A percentile compares a stretch with the other conserved stretches of the same genome.
phyloP scores from a whole-genome alignment of 1,284 basidiomycete genomes.

The Lentinus polychrous region DNA sequence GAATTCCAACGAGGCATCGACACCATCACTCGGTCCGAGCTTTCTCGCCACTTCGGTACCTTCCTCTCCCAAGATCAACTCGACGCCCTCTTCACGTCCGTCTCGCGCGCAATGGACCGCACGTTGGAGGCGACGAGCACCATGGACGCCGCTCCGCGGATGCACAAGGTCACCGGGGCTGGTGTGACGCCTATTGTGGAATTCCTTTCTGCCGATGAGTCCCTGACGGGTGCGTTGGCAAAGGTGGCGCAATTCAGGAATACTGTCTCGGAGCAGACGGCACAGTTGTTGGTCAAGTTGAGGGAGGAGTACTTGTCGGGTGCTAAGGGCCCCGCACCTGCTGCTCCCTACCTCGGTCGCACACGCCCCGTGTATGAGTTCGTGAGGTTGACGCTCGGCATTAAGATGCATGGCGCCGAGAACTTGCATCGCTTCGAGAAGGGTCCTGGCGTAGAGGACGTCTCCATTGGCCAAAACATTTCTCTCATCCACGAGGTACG shows the following conservation, averaged over 20 bases:
- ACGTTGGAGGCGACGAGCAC: conserved; percentile 60
- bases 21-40: conserved; percentile 44
- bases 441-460: conserved; percentile 46
- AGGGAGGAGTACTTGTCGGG: conserved; percentile 50
- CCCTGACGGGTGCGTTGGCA: conserved; percentile 21
- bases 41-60: conserved; percentile 39
- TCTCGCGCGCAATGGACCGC: conserved; percentile 38
- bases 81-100: conserved; percentile 26
- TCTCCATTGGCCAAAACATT: conserved; percentile 59
- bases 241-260: conserved; percentile 46
- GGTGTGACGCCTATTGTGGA: conserved; percentile 56
- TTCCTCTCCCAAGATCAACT: conserved; percentile 30
- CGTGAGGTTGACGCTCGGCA: conserved; percentile 55
- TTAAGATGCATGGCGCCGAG: conserved; percentile 70
- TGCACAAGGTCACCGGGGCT: conserved; percentile 60
- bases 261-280: conserved; percentile 38
- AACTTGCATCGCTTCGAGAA: conserved; percentile 51
- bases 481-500: conserved; percentile 56
- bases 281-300: conserved; percentile 40
- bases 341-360: conserved; percentile 53
- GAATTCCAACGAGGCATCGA: conserved; percentile 51
- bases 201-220: conserved; percentile 36
- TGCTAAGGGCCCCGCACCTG: conserved; percentile 47
- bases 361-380: conserved; percentile 68
- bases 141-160: conserved; percentile 61